Base-by-base conservation (phyloP, 1,284 basidiomycete genomes). In the Volvariella volvacea region DNA sequence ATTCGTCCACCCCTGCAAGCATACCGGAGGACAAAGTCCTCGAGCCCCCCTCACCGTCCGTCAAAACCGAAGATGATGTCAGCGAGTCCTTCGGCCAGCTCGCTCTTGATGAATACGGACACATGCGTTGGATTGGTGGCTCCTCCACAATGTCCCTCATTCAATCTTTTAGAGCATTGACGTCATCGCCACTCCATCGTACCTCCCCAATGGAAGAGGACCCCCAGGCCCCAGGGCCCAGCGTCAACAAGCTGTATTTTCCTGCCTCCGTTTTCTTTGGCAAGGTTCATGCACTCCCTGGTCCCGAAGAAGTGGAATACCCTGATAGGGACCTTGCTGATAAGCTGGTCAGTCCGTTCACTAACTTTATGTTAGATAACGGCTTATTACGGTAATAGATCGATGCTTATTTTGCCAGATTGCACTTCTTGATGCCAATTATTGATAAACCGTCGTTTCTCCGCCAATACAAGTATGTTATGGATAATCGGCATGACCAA, bases 101-200 rank as follows among this genome's bases (percentile, higher is more conserved):
- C 45, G 85, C 88, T 20, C 72, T 91, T 39, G 90, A 93, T 56
- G 90, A 92, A 60, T 83, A 91, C 53, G 90, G 90, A 17, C 89
- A 92, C 62, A 81, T 88, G 69, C 80, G 90, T 49, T 93, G 90
- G 90, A 92, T 93, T 54, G 90, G 90, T 25, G 85, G 88, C 39
- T 92, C 89, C 7, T 92, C 88, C 20, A 91, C 90, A 8, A 86
- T 93, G 80, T 88, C 89, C 7, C 75, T 93, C 52, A 89, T 93
- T 44, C 88, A 92, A 59, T 89, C 87, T 3, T 92, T 93, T 68
- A 80, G 79, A 46, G 78, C 82, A 37, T 62, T 85, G 49, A 87
- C 85, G 15, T 74, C 83, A 10, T 78, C 80, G 19, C 83, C 86
- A 3, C 64, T 84, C n/a, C 76, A 82, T 58, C 82, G 83, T 44